phyloP scores from a whole-genome alignment of 2,329 filamentous ascomycete genomes.

The Paecilomyces variotii region DNA sequence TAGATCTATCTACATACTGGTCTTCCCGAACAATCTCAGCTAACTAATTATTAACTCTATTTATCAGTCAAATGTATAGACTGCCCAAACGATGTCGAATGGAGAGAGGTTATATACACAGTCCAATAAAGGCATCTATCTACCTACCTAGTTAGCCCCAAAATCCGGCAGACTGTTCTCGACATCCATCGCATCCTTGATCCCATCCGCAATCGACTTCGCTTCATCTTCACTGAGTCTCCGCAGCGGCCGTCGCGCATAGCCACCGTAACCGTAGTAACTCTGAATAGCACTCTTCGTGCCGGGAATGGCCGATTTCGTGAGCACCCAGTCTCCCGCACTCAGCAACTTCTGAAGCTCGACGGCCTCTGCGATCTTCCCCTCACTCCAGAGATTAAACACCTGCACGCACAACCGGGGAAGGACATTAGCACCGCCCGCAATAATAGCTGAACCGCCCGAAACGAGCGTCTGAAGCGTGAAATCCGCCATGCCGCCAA shows the following conservation, averaged over 20 bases:
- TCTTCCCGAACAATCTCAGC: too few species aligned
- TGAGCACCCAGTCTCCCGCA: constrained; percentile 75
- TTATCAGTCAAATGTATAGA: background rate
- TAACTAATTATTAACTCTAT: too few species aligned
- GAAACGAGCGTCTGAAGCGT: constrained; percentile 72
- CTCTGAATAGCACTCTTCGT: constrained; percentile 78
- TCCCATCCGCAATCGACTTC: constrained; percentile 23
- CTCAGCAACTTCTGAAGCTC: constrained; percentile 68
- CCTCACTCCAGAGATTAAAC: constrained; percentile 68
- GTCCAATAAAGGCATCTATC: background rate
- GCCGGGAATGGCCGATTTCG: constrained; percentile 74
- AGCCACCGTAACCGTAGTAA: constrained; percentile 77
- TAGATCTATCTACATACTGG: too few species aligned
- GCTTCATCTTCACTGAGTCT: constrained; percentile 24
- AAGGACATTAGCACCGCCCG: constrained; percentile 78
- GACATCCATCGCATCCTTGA: constrained; percentile 28
- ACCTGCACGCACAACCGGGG: constrained; percentile 75
- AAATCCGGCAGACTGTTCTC: constrained; percentile 28
- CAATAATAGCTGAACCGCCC: constrained; percentile 77
- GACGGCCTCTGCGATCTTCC: constrained; percentile 67
- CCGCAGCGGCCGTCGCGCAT: constrained; percentile 56
- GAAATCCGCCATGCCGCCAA: constrained; percentile 84
- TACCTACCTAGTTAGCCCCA: constrained; percentile 10
- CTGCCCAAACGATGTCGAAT: background rate
- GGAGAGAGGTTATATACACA: background rate